Evolutionary conservation across 306 rosid genomes (phyloP).

Genomic region (Prunus fruticosa): DNA sequence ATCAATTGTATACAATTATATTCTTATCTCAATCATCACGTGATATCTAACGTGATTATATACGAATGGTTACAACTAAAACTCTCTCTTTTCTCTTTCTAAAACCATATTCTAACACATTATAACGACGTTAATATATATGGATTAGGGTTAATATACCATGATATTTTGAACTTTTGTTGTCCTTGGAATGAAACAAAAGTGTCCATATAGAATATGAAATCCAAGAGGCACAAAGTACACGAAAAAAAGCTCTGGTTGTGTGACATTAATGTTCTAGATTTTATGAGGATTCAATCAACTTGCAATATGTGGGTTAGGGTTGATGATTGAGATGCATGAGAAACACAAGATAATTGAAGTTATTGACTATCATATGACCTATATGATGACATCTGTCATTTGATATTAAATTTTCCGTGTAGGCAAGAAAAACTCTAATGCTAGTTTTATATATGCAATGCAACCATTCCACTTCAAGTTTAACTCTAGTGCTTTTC

Average conservation of each 20-base stretch:
- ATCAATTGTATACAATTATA: too few species aligned
- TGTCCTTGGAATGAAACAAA: neutral
- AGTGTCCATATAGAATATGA: neutral
- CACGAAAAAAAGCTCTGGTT: neutral
- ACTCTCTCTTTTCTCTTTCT: neutral
- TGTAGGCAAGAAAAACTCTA: conserved; percentile 1
- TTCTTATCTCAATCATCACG: too few species aligned
- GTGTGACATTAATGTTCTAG: neutral
- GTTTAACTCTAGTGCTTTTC: neutral
- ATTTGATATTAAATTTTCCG: neutral
- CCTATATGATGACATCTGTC: neutral
- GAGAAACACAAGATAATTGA: neutral
- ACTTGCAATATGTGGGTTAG: neutral
- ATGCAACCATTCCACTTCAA: neutral
- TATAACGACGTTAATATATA: neutral
- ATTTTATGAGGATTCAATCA: neutral
- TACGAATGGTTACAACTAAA: too few species aligned
- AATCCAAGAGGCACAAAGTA: neutral
- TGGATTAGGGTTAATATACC: too few species aligned
- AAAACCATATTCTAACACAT: neutral
- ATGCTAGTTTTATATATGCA: neutral
- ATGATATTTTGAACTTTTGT: neutral
- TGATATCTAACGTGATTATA: too few species aligned
- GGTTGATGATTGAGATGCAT: neutral
- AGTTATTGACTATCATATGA: neutral